These are phyloP conservation scores for Pyracantha coccinea DNA, from an alignment of 331 rosid genomes.

Conservation along the genomic window DNA sequence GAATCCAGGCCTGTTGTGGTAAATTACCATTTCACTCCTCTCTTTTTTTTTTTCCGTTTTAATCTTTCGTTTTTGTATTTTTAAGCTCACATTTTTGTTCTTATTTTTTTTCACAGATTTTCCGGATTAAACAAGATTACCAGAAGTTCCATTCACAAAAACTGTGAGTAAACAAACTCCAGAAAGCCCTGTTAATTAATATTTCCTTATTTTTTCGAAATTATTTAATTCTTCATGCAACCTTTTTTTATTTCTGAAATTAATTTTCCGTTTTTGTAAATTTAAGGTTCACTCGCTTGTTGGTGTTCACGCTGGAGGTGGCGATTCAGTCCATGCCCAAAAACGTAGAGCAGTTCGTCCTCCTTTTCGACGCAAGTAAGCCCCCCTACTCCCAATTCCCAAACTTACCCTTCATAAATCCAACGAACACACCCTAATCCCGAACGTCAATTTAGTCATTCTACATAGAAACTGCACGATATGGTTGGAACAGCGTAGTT, in stretches of 20 bases:
- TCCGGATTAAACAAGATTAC: constrained; percentile 83
- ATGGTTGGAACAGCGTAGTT: constrained; percentile 1
- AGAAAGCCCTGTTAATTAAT: not conserved
- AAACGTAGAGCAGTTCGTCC: constrained; percentile 64
- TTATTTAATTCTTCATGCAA: not conserved
- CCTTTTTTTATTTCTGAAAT: not conserved
- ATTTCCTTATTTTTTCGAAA: no score
- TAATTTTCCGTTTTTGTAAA: not conserved
- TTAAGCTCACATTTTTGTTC: not conserved
- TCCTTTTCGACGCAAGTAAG: constrained; percentile 96
- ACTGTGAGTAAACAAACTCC: constrained; percentile 45
- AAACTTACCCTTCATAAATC: not conserved
- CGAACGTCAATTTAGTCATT: constrained; percentile 2
- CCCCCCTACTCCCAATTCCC: not conserved
- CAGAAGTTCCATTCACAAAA: constrained; percentile 84
- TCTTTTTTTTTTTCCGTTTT: not conserved
- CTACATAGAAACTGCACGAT: not conserved
- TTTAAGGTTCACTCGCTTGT: constrained; percentile 69
- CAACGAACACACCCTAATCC: not conserved
- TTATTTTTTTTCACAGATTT: constrained; percentile 38
- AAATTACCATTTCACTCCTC: not conserved
- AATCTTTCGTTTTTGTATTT: not conserved
- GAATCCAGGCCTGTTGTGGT: constrained; percentile 92
- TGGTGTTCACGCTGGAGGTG: constrained; percentile 88
- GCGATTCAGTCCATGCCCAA: constrained; percentile 79